Percentiles rank a stretch among this genome's conserved stretches.
Evolutionary conservation across 1,139 yeast species (phyloP).

Genomic region (Yamadazyma membranifaciens): DNA sequence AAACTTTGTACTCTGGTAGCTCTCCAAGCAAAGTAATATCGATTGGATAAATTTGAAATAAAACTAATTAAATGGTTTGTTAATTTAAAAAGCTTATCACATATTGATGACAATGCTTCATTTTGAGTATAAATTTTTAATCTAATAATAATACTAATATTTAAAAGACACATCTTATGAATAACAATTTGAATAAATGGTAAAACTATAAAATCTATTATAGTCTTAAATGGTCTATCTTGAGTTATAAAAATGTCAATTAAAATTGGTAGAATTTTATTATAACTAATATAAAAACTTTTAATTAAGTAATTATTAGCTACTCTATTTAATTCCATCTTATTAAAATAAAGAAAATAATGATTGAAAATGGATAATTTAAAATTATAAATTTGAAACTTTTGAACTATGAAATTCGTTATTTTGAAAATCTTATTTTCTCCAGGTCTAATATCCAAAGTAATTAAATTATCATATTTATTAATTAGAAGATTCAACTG

Average conservation of each 20-base stretch:
- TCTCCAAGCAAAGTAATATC: constrained; percentile 48
- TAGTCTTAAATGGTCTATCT: not conserved
- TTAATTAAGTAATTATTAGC: not conserved
- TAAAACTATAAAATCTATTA: not conserved
- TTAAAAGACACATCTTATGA: constrained; percentile 1
- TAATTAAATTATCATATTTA: not conserved
- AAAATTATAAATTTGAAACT: constrained; percentile 1
- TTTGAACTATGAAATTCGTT: not conserved
- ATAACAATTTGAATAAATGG: constrained; percentile 1
- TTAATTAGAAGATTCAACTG: constrained; percentile 1
- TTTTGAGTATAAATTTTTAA: not conserved
- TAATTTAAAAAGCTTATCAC: constrained; percentile 1
- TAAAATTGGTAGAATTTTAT: constrained; percentile 1
- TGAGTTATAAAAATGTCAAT: not conserved
- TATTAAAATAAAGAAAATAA: constrained; percentile 1
- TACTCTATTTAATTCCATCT: not conserved
- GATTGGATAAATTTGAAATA: constrained; percentile 18
- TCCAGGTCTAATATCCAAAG: not conserved
- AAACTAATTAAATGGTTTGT: not conserved
- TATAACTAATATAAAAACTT: not conserved
- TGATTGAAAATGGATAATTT: not conserved
- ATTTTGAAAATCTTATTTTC: not conserved
- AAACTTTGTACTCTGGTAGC: constrained; percentile 33
- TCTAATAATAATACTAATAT: not conserved
- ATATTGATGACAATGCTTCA: not conserved